A percentile compares a stretch with the other conserved stretches of the same genome.
phyloP scores from a whole-genome alignment of 371 early-diverging fungal genomes.

The Rhizopus sp. region DNA sequence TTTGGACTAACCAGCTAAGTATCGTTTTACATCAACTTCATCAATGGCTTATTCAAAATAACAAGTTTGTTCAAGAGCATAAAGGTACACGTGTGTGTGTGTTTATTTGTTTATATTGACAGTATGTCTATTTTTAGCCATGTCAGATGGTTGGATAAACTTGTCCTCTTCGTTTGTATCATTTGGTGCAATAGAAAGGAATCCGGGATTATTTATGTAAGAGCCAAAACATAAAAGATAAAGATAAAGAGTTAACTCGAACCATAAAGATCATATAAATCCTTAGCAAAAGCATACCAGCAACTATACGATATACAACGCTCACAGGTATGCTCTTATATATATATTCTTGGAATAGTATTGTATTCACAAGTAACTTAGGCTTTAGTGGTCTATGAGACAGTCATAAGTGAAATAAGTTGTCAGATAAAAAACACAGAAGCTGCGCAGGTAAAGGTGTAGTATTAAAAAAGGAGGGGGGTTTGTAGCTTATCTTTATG shows the following conservation, averaged over 20 bases:
- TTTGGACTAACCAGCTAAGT: conserved; percentile 17
- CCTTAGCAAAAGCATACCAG: conserved; percentile 35
- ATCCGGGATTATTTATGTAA: conserved; percentile 46
- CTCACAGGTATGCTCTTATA: conserved; percentile 23
- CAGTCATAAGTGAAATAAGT: conserved; percentile 30
- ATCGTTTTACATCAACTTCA: conserved; percentile 11
- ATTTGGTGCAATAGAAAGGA: conserved; percentile 43
- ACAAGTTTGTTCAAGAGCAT: conserved; percentile 16
- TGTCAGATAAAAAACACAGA: conserved; percentile 38
- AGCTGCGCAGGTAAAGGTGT: conserved; percentile 30
- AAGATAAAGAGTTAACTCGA: background rate
- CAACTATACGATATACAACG: conserved; percentile 30
- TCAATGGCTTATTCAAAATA: conserved; percentile 1
- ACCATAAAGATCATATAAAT: conserved; percentile 27
- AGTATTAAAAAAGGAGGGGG: background rate
- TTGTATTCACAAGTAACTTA: conserved; percentile 1
- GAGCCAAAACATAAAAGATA: background rate
- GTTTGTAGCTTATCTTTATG: background rate
- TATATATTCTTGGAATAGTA: too few relatives aligned
- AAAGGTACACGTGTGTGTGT: conserved; percentile 10
- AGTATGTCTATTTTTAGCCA: conserved; percentile 1
- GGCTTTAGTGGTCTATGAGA: conserved; percentile 30
- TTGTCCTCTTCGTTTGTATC: conserved; percentile 35
- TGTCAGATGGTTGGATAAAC: conserved; percentile 25
- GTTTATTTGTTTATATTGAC: background rate